Evolutionary conservation across 2,329 filamentous ascomycete genomes (phyloP).

Genomic region (Epicoccum sorghinum): DNA sequence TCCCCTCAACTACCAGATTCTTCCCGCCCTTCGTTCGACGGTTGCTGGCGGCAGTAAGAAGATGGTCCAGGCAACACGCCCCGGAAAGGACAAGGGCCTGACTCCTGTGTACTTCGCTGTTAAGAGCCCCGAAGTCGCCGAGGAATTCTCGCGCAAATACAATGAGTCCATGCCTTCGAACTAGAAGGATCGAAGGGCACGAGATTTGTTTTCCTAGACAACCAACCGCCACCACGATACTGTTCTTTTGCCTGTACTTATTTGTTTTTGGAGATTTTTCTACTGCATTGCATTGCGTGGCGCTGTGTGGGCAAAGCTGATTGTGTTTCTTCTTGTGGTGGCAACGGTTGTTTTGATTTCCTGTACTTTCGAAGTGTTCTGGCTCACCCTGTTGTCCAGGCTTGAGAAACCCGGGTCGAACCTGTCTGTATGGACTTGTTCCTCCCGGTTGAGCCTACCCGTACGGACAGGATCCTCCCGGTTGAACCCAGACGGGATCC

Average conservation of each 20-base stretch:
- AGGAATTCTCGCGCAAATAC: slow-evolving; percentile 39
- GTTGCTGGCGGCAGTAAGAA: slow-evolving; percentile 35
- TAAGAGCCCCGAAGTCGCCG: slow-evolving; percentile 36
- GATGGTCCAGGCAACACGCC: slow-evolving; percentile 34
- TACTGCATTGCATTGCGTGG: slow-evolving; percentile 25
- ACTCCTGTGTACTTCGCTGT: slow-evolving; percentile 33
- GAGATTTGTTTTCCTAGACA: not conserved
- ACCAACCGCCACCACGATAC: not conserved
- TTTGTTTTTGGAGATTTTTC: slow-evolving; percentile 7
- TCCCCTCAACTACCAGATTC: slow-evolving; percentile 41
- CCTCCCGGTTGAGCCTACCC: too few relatives aligned
- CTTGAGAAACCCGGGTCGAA: too few relatives aligned
- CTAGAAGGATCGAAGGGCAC: slow-evolving; percentile 3
- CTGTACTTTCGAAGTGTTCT: not conserved
- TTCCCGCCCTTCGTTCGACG: slow-evolving; percentile 32
- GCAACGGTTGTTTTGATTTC: not conserved
- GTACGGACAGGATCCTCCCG: too few relatives aligned
- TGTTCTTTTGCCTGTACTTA: slow-evolving; percentile 8
- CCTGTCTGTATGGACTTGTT: too few relatives aligned
- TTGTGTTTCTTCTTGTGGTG: slow-evolving; percentile 1
- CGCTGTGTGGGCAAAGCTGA: slow-evolving; percentile 15
- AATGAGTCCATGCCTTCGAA: slow-evolving; percentile 32
- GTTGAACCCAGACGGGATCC: too few relatives aligned
- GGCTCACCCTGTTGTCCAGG: too few relatives aligned
- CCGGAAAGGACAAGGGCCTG: slow-evolving; percentile 34